Evolutionary conservation across 2,329 filamentous ascomycete species (phyloP).

Genomic region (Peltaster fructicola): DNA sequence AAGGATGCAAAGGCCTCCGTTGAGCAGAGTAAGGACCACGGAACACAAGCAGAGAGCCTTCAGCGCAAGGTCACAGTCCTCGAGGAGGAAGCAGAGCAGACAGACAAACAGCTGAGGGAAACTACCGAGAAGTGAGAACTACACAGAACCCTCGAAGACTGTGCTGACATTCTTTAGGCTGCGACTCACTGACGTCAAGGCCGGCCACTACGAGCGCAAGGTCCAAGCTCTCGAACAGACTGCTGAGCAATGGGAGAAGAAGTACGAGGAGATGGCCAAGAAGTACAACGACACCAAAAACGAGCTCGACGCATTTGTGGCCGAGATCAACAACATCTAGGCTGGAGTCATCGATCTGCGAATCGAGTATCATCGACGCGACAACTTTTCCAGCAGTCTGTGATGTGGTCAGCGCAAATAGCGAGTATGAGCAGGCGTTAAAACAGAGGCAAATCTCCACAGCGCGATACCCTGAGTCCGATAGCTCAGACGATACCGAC

Average conservation of each 20-base stretch:
- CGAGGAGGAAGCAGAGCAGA: constrained; percentile 93
- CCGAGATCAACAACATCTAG: constrained; percentile 88
- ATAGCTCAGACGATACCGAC: no score
- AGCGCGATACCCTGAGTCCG: no score
- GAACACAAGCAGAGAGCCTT: constrained; percentile 79
- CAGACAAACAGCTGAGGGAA: constrained; percentile 90
- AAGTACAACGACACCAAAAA: constrained; percentile 72
- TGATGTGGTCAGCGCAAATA: not conserved
- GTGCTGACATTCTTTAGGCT: constrained; percentile 42
- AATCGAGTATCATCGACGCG: no score
- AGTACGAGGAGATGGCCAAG: constrained; percentile 95
- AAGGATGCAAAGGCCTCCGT: constrained; percentile 78
- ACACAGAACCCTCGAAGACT: constrained; percentile 5
- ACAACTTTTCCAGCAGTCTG: no score
- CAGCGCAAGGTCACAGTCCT: constrained; percentile 86
- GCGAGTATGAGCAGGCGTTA: no score
- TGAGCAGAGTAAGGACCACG: constrained; percentile 64
- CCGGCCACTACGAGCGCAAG: constrained; percentile 98
- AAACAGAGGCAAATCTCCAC: no score
- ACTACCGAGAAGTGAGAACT: constrained; percentile 87
- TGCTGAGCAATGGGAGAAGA: constrained; percentile 86
- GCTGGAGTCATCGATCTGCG: no score
- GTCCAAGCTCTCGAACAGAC: constrained; percentile 87
- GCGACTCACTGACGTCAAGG: constrained; percentile 97
- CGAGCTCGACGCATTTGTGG: constrained; percentile 79